Percentiles rank a stretch among this genome's conserved stretches.
These are phyloP conservation scores for Calonectria naviculata DNA, from an alignment of 2,329 filamentous ascomycete genomes.

Conservation along the genomic window DNA sequence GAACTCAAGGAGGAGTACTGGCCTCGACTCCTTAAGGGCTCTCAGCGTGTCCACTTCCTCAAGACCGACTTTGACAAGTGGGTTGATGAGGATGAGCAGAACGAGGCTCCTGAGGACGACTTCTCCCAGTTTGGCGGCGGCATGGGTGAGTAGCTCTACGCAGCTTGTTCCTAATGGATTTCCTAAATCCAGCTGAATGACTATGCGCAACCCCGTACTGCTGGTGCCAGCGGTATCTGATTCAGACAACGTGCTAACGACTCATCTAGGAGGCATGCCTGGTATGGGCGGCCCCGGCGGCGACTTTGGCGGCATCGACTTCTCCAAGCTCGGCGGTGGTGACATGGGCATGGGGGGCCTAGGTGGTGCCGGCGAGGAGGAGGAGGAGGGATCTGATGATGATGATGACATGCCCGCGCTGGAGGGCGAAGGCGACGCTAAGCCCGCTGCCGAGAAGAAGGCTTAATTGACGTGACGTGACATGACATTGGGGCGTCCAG, in stretches of 20 bases:
- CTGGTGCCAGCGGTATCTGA: neutral
- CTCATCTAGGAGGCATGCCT: conserved; percentile 61
- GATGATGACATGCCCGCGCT: conserved; percentile 90
- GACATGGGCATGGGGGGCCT: conserved; percentile 64
- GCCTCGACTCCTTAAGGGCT: conserved; percentile 92
- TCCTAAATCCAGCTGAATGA: neutral
- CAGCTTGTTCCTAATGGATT: neutral
- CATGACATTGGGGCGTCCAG: conserved; percentile 20
- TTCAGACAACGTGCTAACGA: neutral
- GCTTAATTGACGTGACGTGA: conserved; percentile 42
- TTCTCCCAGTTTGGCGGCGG: conserved; percentile 73
- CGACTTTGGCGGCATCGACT: conserved; percentile 90
- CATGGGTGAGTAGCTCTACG: conserved; percentile 63
- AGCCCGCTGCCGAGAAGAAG: conserved; percentile 52
- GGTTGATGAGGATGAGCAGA: conserved; percentile 99
- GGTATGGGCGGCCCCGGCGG: conserved; percentile 61
- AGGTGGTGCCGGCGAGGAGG: conserved; percentile 63
- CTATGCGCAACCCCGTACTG: neutral
- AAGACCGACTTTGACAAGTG: conserved; percentile 99
- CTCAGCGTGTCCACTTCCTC: conserved; percentile 91
- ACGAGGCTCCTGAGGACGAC: conserved; percentile 88
- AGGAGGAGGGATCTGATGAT: conserved; percentile 69
- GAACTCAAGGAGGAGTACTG: conserved; percentile 94
- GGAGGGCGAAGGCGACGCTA: conserved; percentile 65
- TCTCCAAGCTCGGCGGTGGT: conserved; percentile 88